Conservation (phyloP, 2,329 filamentous ascomycete species). For the Epichloe elymi region DNA sequence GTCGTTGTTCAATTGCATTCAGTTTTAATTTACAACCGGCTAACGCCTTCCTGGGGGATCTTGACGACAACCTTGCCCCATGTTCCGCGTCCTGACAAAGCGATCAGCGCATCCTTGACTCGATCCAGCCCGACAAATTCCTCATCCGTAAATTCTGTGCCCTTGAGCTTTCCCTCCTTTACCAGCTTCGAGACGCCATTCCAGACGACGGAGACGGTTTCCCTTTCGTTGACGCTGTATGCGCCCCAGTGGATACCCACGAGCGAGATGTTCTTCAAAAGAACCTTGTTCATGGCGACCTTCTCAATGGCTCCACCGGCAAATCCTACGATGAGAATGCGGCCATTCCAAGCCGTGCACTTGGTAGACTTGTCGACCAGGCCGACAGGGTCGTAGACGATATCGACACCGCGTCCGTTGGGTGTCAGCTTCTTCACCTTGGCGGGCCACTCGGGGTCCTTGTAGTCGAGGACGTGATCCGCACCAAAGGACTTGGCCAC, state of each 20-base stretch:
- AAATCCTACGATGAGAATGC: constrained; percentile 80
- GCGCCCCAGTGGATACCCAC: constrained; percentile 88
- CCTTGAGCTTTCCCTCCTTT: constrained; percentile 61
- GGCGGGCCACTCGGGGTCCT: constrained; percentile 46
- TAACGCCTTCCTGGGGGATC: constrained; percentile 54
- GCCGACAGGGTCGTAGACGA: constrained; percentile 91
- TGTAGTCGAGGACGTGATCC: constrained; percentile 72
- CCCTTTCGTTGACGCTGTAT: constrained; percentile 61
- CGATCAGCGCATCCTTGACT: constrained; percentile 62
- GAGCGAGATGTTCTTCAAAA: constrained; percentile 85
- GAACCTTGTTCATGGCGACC: constrained; percentile 79
- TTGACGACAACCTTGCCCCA: constrained; percentile 96
- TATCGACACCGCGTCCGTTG: constrained; percentile 62
- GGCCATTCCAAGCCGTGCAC: constrained; percentile 86
- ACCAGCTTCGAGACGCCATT: constrained; percentile 69
- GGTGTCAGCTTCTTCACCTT: constrained; percentile 68
- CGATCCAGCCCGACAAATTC: constrained; percentile 73
- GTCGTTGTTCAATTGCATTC: background rate
- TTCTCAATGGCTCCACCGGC: constrained; percentile 68
- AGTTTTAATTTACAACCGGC: constrained; percentile 32
- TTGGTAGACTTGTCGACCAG: constrained; percentile 79
- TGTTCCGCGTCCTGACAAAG: constrained; percentile 66
- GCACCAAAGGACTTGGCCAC: constrained; percentile 73
- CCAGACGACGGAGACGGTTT: constrained; percentile 64
- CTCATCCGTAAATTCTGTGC: constrained; percentile 71